phyloP scores from a whole-genome alignment of 2,329 filamentous ascomycete species.

The Colletotrichum sp. region DNA sequence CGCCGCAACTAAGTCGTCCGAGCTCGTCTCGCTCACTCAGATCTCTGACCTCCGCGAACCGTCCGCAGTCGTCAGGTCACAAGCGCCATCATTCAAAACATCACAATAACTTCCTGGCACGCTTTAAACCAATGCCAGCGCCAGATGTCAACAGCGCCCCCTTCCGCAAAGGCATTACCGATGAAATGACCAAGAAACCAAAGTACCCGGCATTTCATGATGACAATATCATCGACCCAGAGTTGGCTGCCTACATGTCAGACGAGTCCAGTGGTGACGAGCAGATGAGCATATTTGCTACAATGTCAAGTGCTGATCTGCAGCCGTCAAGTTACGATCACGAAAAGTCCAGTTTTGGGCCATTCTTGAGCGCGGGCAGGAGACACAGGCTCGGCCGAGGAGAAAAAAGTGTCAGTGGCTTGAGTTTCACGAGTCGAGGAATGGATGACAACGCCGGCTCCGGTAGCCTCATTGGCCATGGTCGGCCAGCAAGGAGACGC shows the following conservation, averaged over 20 bases:
- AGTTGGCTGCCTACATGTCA: conserved; percentile 93
- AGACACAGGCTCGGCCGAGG: conserved; percentile 76
- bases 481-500: conserved; percentile 71
- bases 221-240: conserved; percentile 98
- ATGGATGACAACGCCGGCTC: conserved; percentile 67
- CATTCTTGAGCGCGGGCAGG: conserved; percentile 74
- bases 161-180: conserved; percentile 75
- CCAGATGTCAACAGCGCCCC: conserved; percentile 80
- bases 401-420: conserved; percentile 76
- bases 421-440: conserved; percentile 73
- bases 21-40: conserved; percentile 90
- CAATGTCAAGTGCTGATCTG: conserved; percentile 69
- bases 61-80: conserved; percentile 80
- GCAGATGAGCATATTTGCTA: conserved; percentile 84
- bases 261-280: conserved; percentile 95
- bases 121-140: conserved; percentile 69
- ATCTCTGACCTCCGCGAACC: conserved; percentile 64
- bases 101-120: conserved; percentile 75
- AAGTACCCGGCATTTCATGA: conserved; percentile 92
- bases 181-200: conserved; percentile 69
- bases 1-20: conserved; percentile 84
- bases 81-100: conserved; percentile 82
- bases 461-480: conserved; percentile 61
- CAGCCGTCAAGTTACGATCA: conserved; percentile 72
- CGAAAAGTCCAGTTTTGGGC: conserved; percentile 75